Evolutionary conservation across 176 grass and related monocot species (phyloP), one percentile per base, ranked within the genome.

Genomic region (Eleusine coracana): DNA sequence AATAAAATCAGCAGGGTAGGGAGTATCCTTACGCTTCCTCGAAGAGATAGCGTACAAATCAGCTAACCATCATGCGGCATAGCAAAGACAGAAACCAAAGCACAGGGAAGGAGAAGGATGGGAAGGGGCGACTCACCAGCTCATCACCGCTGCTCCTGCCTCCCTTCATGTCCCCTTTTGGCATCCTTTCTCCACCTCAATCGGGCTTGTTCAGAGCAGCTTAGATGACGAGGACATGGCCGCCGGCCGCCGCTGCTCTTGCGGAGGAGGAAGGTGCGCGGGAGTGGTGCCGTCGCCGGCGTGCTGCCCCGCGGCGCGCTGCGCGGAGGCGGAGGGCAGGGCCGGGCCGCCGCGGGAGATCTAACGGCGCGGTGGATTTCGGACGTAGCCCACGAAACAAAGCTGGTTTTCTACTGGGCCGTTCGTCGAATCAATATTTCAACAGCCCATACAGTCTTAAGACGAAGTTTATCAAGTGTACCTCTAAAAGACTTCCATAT

Each of bases 61-160:
- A 60, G 56, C 1, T 60, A 25, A 23, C 52, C 52, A 12, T 1
- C 12, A 52, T 52, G 17, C 50, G 14, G 14, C 16, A 4, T 16
- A 5, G 14, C 5, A 0, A 4, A 21, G 21, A 56, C 54, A 21
- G 34, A 18, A 75, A 76, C 37, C n/a, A 4, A 10, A 49, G 13
- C 34, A 6, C 20, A 50, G 2, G 39, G 44, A 66, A 11, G 40
- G 41, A 48, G 13, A 39, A 6, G 55, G 59, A 17, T 16, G 55
- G 14, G 23, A 46, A 77, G 54, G 54, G 21, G 56, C 6, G 34
- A 58, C 77, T 80, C 70, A 80, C 77, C 48, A 38, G 70, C n/a
- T n/a, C n/a, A 28, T 25, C 48, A 42, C 39, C 17, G 25, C 18
- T 11, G 36, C 36, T 37, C 65, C 59, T 21, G 61, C 13, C 70